Base-by-base conservation (phyloP, 345 rosid genomes). In the Syzygium aromaticum region DNA sequence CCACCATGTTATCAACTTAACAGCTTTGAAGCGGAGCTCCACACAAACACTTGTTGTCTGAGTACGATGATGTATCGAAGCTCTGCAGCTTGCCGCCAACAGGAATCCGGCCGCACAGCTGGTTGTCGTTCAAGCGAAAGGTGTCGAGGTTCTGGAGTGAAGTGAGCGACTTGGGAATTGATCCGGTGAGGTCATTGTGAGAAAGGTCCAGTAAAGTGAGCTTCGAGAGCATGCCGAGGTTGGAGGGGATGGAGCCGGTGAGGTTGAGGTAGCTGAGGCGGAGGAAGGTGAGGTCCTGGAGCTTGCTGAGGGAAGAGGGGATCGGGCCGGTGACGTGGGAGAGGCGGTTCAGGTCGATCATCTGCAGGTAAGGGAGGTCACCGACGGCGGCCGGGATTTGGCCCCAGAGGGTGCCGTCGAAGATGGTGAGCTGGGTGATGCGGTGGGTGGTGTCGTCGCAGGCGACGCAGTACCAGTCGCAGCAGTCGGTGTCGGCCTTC, bases 401-500 rank as follows among this genome's bases (percentile, higher is more conserved):
- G 84, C 98, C 96, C 10, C 95, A 90, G 33, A 96, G 92, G 11
- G 91, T 67, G 28, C 94, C 97, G 14, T 91, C 83, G 59, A 94
- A 92, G 63, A 96, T 93, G 51, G 92, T 91, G 84, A 96, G 91
- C 64, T 94, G 84, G 83, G 86, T 90, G 87, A 96, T 92, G 23
- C 98, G 96, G 92, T 95, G 89, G 88, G 93, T 93, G 89, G 92
- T 91, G 73, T 85, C 84, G 54, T 95, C 92, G 77, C 99, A 97
- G 54, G 90, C 89, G 46, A 97, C 95, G 28, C 92, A 89, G 88
- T 96, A 94, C 98, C 98, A 96, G 21, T 73, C 82, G 89, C 98
- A 95, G 90, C 98, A 96, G 85, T 95, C 99, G 3, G 93, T 87
- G 84, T 91, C 87, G 0, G 94, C 91, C 11, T 92, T 25, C 99